Evolutionary conservation across 202 grass and related monocot species (phyloP), one percentile per base, ranked within the genome.

Genomic region (Brachypodium distachyon): DNA sequence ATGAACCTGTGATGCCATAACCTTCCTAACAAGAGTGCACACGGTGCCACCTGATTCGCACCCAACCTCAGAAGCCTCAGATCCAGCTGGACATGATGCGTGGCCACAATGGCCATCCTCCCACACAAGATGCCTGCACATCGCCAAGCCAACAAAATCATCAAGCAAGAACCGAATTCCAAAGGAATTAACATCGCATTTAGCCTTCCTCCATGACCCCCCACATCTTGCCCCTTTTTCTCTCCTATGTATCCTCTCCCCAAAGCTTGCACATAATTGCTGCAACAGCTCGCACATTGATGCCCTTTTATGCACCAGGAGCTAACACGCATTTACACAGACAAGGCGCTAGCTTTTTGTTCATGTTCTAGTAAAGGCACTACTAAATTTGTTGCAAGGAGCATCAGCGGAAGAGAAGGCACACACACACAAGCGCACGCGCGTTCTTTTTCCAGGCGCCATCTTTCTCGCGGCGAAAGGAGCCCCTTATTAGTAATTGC

Each of bases 101-200:
- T 89, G 83, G 50, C 81, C 78, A 7, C 87, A 97, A 29, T 50
- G 86, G n/a, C 88, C 91, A 31, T 97, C 93, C 81, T 91, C 90
- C 90, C 90, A 97, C 44, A 93, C 88, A 40, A 93, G 87, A 87
- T 81, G 88, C 74, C 94, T 97, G 90, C 82, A 72, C 67, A 80
- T 37, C 49, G 79, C 78, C 67, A 54, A 77, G 13, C 29, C 62
- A 16, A 56, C 82, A 18, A 62, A 76, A 83, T 61, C 42, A 77
- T 54, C 51, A 70, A 34, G 74, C 29, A 67, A 50, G n/a, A 72
- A 26, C 16, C 51, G 18, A 80, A 50, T 61, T 80, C 41, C n/a
- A 12, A 53, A 77, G 40, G 72, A 71, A 50, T 34, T 60, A 21
- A 12, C 55, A 10, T 56, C 57, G 16, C 77, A 80, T 66, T 50